Base-by-base conservation (phyloP, 139 green algal species). In the Asterochloris erici region DNA sequence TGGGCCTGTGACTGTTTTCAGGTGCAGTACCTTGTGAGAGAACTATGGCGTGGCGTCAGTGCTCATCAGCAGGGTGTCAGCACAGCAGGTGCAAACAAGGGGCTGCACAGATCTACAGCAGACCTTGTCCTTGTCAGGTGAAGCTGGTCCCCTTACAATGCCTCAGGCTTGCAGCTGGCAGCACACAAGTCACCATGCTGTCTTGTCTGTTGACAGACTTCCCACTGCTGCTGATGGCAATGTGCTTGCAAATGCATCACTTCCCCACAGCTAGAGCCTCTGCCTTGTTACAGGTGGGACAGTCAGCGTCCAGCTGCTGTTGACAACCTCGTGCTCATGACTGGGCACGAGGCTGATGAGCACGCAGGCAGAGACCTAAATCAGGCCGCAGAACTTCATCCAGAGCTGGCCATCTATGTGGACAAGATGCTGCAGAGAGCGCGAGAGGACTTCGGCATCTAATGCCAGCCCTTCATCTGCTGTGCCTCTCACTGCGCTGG, bases 271-370 rank as follows among this genome's bases (percentile, higher is more conserved):
- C 4, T 71, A 2, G 19, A 71, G 66, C 66, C 19, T 71, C 66
- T 71, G 66, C 21, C 17, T 26, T 24, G 14, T 62, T 73, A 60
- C 83, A 90, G 87, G 73, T 93, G 91, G 91, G 92, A 96, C 77
- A 27, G 69, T 0, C 27, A 47, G 10, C 79, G 80, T 77, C 88
- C 94, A 29, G 84, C 91, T 38, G 90, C 85, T 17, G 81, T 96
- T 12, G 91, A 96, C 89, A 98, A 98, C 82, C 85, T 98, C n/a
- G 90, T 98, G 68, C 86, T 98, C 82, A 85, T 98, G 71, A 97
- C 88, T 0, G 79, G 86, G 16, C 82, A 92, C 0, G 94, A 98
- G 89, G 94, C 94, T 14, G 91, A 97, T 60, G 84, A 79, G 70
- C 94, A 97, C 75, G 69, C 38, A 54, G 38, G 38, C 38, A 54